phyloP scores from a whole-genome alignment of 116 monocot genomes.

The Zostera marina region DNA sequence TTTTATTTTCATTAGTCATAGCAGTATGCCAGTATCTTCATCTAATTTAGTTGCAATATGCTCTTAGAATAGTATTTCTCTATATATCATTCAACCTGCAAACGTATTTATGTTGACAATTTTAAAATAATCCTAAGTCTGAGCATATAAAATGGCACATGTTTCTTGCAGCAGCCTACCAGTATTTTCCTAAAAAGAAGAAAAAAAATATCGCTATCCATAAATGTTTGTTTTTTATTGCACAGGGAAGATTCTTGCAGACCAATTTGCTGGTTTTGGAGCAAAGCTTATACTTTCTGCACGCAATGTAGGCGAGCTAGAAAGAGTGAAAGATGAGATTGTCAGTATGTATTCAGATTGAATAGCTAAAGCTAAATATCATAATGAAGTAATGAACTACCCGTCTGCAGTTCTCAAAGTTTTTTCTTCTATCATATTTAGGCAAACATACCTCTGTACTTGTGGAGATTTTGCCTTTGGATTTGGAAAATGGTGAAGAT shows the following conservation, averaged over 20 bases:
- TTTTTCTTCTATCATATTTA: constrained; percentile 6
- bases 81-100: no score
- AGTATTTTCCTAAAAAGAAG: neutral
- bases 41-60: no score
- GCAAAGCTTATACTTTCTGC: constrained; percentile 95
- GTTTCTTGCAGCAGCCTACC: neutral
- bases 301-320: constrained; percentile 70
- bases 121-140: no score
- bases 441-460: constrained; percentile 2
- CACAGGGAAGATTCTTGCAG: constrained; percentile 74
- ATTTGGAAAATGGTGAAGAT: neutral
- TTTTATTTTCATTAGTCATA: no score
- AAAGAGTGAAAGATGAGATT: constrained; percentile 63
- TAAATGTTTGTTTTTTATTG: neutral
- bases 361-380: neutral
- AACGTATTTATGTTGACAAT: no score
- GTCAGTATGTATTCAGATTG: neutral
- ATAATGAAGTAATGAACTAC: neutral
- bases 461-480: neutral
- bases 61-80: no score
- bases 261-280: constrained; percentile 70
- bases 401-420: neutral
- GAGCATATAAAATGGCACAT: neutral
- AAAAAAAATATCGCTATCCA: no score
- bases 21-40: no score